Percentiles rank a stretch among this genome's conserved stretches.
phyloP scores from a whole-genome alignment of 2,329 filamentous ascomycete genomes.

The Exophiala aquamarina region DNA sequence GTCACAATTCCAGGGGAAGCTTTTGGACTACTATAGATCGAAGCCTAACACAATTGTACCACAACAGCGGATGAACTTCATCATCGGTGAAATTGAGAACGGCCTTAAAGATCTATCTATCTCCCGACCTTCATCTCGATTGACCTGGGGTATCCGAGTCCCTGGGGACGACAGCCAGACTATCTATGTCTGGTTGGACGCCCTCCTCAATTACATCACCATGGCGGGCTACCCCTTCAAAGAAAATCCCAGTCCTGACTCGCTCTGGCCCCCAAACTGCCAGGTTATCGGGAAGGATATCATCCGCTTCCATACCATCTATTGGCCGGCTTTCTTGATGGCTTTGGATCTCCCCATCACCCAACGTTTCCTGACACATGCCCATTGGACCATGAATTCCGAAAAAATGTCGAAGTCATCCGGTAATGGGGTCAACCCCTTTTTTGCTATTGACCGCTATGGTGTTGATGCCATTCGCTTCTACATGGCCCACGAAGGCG shows the following conservation, averaged over 20 bases:
- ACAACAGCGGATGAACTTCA: conserved; percentile 69
- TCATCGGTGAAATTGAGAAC: conserved; percentile 72
- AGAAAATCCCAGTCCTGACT: conserved; percentile 60
- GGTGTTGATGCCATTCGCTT: conserved; percentile 85
- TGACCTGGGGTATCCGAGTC: conserved; percentile 86
- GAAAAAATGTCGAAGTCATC: conserved; percentile 96
- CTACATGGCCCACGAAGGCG: conserved; percentile 80
- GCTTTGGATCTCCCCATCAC: conserved; percentile 78
- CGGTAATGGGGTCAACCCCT: conserved; percentile 93
- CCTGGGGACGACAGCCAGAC: conserved; percentile 83
- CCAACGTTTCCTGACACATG: conserved; percentile 79
- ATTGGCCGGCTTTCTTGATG: conserved; percentile 96
- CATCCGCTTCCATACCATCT: conserved; percentile 88
- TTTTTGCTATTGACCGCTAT: conserved; percentile 85
- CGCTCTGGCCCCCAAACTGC: conserved; percentile 85
- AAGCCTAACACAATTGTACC: conserved; percentile 81
- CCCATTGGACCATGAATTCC: conserved; percentile 89
- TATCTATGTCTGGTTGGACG: conserved; percentile 98
- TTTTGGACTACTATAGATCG: conserved; percentile 75
- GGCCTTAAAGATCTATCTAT: conserved; percentile 86
- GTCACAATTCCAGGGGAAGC: conserved; percentile 73
- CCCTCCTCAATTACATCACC: conserved; percentile 89
- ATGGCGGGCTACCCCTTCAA: conserved; percentile 78
- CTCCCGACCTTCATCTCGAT: conserved; percentile 73
- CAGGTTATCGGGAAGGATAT: conserved; percentile 98